Evolutionary conservation across 2,329 filamentous ascomycete genomes (phyloP), one percentile per base, ranked within the genome.

Genomic region (Epichloe sibirici): DNA sequence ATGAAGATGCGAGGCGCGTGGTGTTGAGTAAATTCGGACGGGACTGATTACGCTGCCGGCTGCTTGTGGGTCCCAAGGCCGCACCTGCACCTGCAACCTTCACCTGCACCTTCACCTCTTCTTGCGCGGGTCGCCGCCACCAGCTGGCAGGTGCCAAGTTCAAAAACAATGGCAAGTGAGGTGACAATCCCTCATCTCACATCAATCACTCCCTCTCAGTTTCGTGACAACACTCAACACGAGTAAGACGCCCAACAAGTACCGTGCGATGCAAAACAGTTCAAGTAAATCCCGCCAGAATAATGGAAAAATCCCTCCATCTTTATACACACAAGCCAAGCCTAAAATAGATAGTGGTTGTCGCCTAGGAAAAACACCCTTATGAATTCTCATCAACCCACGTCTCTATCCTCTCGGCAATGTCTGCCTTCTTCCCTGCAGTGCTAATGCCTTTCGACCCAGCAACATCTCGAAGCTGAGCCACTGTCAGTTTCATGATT

Each of bases 381-480:
- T 34, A 56, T 8, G 39, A 37, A 12, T 75, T 76, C 45, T 71
- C 68, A 51, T 81, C 78, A 11, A 76, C 65, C 77, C 77, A 82
- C 54, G 77, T 66, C 62, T 80, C 78, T 38, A 82, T 62, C 55
- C 74, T 72, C 56, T 81, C 78, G 5, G 81, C 59, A 47, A 82
- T 60, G 2, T 78, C 75, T 2, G 71, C 70, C 65, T 82, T 82
- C 59, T 71, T 70, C 0, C 79, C 79, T 7, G 69, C 62, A 0
- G 71, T 70, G 35, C 72, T 74, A 39, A 80, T 58, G 0, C 74
- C 76, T 53, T 73, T 74, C 31, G 66, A 68, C 0, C 62, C 67
- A 38, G 80, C 66, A 6, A 78, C 62, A 23, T 74, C 72, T 55
- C 72, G 78, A 37, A 82, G 64, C 51, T 77, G 74, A 0, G 67